Conservation (phyloP, 805 yeast genomes). For the Metschnikowia drakensbergensis region DNA sequence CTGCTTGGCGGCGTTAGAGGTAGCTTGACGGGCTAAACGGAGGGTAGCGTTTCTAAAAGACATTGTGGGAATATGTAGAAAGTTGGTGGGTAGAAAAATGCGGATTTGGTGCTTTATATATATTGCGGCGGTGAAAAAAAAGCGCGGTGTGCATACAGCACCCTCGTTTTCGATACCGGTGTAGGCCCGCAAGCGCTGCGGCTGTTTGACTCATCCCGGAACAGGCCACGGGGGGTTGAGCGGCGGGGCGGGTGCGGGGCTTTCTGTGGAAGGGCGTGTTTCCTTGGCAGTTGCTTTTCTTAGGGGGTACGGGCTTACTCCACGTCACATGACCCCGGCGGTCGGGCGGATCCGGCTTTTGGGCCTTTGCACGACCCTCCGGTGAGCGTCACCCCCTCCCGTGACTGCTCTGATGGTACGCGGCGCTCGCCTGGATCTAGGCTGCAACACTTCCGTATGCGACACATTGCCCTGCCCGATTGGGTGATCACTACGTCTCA, state of each 20-base stretch:
- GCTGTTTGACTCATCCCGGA: constrained; percentile 2
- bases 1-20: constrained; percentile 39
- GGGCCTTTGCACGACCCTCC: too few relatives aligned
- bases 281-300: background rate
- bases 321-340: too few relatives aligned
- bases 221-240: background rate
- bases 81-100: constrained; percentile 4
- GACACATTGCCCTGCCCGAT: too few relatives aligned
- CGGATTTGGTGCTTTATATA: constrained; percentile 11
- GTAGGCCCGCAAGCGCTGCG: constrained; percentile 14
- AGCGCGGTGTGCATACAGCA: constrained; percentile 1
- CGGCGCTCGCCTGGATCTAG: too few relatives aligned
- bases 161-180: constrained; percentile 10
- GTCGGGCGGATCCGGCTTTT: too few relatives aligned
- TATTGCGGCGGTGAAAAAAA: constrained; percentile 6
- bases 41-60: constrained; percentile 43
- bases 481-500: background rate
- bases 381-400: background rate
- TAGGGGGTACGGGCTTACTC: too few relatives aligned
- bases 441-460: too few relatives aligned
- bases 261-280: background rate
- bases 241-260: background rate
- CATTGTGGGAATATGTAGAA: constrained; percentile 23
- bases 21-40: constrained; percentile 46
- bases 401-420: background rate